Evolutionary conservation across 805 yeast species (phyloP).

Genomic region (Blastobotrys mokoenaii): DNA sequence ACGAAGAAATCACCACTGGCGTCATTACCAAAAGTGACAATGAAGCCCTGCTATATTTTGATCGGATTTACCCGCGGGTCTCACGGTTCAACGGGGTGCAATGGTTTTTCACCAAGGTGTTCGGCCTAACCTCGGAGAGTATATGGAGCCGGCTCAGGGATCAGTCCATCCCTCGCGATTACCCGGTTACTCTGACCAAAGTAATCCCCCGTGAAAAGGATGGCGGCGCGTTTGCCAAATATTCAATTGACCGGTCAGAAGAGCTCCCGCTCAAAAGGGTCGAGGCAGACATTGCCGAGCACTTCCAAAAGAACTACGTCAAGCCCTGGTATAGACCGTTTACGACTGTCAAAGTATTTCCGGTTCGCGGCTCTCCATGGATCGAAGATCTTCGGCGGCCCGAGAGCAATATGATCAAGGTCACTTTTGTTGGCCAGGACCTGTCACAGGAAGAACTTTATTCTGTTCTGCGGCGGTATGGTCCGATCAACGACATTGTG

Average conservation of each 20-base stretch:
- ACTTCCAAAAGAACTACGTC: conserved; percentile 24
- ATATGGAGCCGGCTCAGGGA: conserved; percentile 12
- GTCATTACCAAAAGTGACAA: conserved; percentile 16
- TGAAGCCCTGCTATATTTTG: conserved; percentile 42
- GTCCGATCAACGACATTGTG: conserved; percentile 64
- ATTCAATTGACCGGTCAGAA: conserved; percentile 45
- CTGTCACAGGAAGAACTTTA: conserved; percentile 77
- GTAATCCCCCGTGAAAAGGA: conserved; percentile 70
- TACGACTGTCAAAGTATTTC: conserved; percentile 47
- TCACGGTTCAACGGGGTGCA: conserved; percentile 3
- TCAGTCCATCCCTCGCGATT: conserved; percentile 20
- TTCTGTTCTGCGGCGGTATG: conserved; percentile 78
- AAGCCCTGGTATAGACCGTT: conserved; percentile 26
- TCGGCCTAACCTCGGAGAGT: conserved; percentile 3
- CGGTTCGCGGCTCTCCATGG: conserved; percentile 93
- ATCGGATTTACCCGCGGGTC: conserved; percentile 39
- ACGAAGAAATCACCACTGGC: conserved; percentile 19
- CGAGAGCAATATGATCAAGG: conserved; percentile 55
- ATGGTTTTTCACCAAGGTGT: conserved; percentile 3
- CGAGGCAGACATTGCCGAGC: conserved; percentile 41
- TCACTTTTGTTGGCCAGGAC: conserved; percentile 68
- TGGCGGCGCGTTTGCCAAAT: conserved; percentile 89
- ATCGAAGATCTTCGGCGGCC: conserved; percentile 81
- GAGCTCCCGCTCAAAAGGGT: conserved; percentile 36
- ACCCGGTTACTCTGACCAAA: conserved; percentile 40